A percentile compares a stretch with the other conserved stretches of the same genome.
Conservation (phyloP, 2,329 filamentous ascomycete genomes). For the Exutisphaerella laricina region DNA sequence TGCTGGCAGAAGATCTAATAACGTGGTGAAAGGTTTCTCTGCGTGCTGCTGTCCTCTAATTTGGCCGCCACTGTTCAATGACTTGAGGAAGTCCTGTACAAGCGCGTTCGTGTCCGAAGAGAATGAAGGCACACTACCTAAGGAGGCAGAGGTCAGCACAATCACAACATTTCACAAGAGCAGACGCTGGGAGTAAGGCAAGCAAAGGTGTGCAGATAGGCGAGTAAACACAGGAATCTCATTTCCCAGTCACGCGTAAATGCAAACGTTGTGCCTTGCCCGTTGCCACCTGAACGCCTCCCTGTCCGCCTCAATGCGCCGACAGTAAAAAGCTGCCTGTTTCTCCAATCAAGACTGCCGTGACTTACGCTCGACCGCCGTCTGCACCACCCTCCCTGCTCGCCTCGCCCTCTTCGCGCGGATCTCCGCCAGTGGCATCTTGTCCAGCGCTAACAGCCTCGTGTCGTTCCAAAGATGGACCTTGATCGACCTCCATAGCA, state of each 20-base stretch:
- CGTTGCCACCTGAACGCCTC: constrained; percentile 6
- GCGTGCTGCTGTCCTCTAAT: constrained; percentile 42
- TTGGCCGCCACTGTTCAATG: constrained; percentile 57
- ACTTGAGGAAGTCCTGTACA: constrained; percentile 84
- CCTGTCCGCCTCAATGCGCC: neutral
- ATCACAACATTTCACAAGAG: neutral
- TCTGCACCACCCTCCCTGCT: constrained; percentile 91
- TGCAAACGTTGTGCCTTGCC: constrained; percentile 4
- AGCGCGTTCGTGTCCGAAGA: constrained; percentile 65
- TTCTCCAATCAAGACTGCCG: constrained; percentile 2
- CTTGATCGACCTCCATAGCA: constrained; percentile 66
- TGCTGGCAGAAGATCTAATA: constrained; percentile 78
- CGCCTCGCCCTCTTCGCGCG: constrained; percentile 82
- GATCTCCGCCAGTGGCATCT: constrained; percentile 83
- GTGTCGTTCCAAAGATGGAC: constrained; percentile 58
- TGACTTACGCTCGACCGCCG: constrained; percentile 98
- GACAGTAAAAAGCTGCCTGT: constrained; percentile 9
- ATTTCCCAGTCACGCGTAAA: constrained; percentile 15
- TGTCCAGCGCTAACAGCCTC: constrained; percentile 75
- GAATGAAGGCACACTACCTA: constrained; percentile 19
- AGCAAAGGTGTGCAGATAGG: constrained; percentile 6
- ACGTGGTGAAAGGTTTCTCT: constrained; percentile 68
- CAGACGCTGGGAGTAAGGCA: too few species aligned
- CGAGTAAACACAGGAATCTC: constrained; percentile 11
- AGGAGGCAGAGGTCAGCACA: constrained; percentile 14